These are phyloP conservation scores for Wickerhamiella slavikovae DNA, from an alignment of 805 yeast species.

Conservation along the genomic window DNA sequence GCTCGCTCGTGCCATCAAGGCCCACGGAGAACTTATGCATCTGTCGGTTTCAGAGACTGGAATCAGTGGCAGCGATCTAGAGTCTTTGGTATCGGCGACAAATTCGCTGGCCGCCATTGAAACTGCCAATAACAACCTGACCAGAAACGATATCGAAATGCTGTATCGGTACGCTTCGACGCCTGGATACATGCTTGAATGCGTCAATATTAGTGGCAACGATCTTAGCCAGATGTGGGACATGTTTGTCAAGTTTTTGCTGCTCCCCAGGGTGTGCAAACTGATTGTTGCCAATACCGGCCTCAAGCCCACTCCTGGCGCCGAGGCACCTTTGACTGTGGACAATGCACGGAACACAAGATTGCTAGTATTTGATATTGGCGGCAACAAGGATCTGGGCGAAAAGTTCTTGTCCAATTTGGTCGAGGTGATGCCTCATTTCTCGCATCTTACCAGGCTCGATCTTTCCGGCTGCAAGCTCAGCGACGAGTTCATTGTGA, in stretches of 20 bases:
- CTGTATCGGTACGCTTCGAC: slow-evolving; percentile 37
- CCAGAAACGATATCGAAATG: slow-evolving; percentile 33
- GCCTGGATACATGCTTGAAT: slow-evolving; percentile 28
- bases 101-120: slow-evolving; percentile 47
- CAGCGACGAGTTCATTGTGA: slow-evolving; percentile 30
- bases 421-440: slow-evolving; percentile 45
- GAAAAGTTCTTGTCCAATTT: slow-evolving; percentile 39
- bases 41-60: slow-evolving; percentile 60
- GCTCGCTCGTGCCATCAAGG: slow-evolving; percentile 44
- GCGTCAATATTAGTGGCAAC: slow-evolving; percentile 72
- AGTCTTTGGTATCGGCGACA: too few species aligned
- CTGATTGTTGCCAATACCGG: slow-evolving; percentile 26
- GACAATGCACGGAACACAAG: slow-evolving; percentile 32
- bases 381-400: slow-evolving; percentile 46
- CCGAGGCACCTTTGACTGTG: slow-evolving; percentile 13
- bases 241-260: slow-evolving; percentile 11
- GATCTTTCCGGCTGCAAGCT: slow-evolving; percentile 55
- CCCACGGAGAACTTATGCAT: slow-evolving; percentile 62
- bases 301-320: slow-evolving; percentile 5
- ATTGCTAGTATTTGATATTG: slow-evolving; percentile 54
- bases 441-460: slow-evolving; percentile 39
- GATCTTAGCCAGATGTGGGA: slow-evolving; percentile 23
- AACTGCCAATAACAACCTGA: slow-evolving; percentile 51
- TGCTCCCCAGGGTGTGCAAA: slow-evolving; percentile 30
- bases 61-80: slow-evolving; percentile 27